phyloP scores from a whole-genome alignment of 2,329 filamentous ascomycete genomes.

The Thermothelomyces thermophilus region DNA sequence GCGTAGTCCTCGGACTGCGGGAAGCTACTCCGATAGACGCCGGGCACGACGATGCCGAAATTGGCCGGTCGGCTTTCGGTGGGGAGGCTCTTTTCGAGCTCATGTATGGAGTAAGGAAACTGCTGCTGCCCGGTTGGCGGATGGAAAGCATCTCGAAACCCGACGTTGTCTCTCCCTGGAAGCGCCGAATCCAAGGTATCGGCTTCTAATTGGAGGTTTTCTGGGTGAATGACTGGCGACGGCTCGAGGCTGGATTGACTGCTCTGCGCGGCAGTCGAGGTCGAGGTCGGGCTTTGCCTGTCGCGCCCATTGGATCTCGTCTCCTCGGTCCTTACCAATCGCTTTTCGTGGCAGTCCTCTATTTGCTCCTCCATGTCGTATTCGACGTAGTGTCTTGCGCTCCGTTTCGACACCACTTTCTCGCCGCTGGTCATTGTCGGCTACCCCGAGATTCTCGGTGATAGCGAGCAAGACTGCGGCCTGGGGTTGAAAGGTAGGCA shows the following conservation, averaged over 20 bases:
- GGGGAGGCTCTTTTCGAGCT: conserved; percentile 9
- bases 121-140: conserved; percentile 4
- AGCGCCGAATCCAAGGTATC: conserved; percentile 1
- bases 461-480: background rate
- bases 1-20: conserved; percentile 63
- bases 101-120: background rate
- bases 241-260: conserved; percentile 18
- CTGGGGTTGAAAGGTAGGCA: background rate
- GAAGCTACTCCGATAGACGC: conserved; percentile 77
- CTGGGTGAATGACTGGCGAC: conserved; percentile 13
- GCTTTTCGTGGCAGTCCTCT: conserved; percentile 4
- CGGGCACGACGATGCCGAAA: conserved; percentile 67
- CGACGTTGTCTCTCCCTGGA: background rate
- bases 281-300: conserved; percentile 11
- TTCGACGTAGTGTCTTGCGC: conserved; percentile 16
- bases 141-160: conserved; percentile 16
- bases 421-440: conserved; percentile 15
- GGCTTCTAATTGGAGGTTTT: conserved; percentile 2
- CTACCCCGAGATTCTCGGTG: background rate
- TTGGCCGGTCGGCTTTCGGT: conserved; percentile 50
- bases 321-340: conserved; percentile 8
- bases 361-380: conserved; percentile 17
- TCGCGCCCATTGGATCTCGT: background rate
- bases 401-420: conserved; percentile 22
- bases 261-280: conserved; percentile 11